Evolutionary conservation across 2,329 filamentous ascomycete genomes (phyloP).

Genomic region (Torrubiella hemipterigena): DNA sequence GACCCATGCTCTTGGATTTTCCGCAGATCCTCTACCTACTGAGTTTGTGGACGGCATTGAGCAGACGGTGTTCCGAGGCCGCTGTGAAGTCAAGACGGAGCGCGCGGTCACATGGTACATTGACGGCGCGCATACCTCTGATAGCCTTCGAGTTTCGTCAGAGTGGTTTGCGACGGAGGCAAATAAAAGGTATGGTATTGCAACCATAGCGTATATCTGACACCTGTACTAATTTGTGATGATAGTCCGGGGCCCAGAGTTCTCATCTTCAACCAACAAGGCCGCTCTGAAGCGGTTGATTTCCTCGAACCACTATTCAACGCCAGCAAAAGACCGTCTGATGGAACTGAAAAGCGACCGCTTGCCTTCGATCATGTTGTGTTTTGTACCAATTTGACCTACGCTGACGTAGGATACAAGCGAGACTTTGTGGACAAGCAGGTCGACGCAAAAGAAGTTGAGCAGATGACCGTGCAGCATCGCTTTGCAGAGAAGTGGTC

Average conservation of each 20-base stretch:
- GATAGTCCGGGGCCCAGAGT: conserved; percentile 27
- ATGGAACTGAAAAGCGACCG: conserved; percentile 13
- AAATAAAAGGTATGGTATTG: conserved; percentile 15
- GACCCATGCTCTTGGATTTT: conserved; percentile 28
- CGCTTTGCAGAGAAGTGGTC: conserved; percentile 40
- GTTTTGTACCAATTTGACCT: conserved; percentile 69
- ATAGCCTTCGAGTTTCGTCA: conserved; percentile 73
- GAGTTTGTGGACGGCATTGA: conserved; percentile 65
- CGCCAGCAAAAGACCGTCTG: conserved; percentile 15
- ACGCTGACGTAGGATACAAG: conserved; percentile 37
- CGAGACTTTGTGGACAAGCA: conserved; percentile 45
- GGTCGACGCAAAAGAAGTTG: conserved; percentile 37
- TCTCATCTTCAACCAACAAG: conserved; percentile 85
- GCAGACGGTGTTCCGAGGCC: conserved; percentile 63
- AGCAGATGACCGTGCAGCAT: conserved; percentile 39
- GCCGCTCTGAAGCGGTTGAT: conserved; percentile 37
- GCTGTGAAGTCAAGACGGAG: conserved; percentile 54
- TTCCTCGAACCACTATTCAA: conserved; percentile 37
- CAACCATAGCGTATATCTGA: not conserved
- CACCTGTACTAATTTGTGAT: not conserved
- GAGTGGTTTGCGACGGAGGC: conserved; percentile 62
- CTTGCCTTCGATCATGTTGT: conserved; percentile 62
- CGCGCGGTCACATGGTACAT: conserved; percentile 65
- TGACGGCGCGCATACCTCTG: conserved; percentile 85
- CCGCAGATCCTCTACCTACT: conserved; percentile 32